Percentiles rank a stretch among this genome's conserved stretches.
These are phyloP conservation scores for Cyberlindnera americana DNA, from an alignment of 805 yeast genomes.

Conservation along the genomic window DNA sequence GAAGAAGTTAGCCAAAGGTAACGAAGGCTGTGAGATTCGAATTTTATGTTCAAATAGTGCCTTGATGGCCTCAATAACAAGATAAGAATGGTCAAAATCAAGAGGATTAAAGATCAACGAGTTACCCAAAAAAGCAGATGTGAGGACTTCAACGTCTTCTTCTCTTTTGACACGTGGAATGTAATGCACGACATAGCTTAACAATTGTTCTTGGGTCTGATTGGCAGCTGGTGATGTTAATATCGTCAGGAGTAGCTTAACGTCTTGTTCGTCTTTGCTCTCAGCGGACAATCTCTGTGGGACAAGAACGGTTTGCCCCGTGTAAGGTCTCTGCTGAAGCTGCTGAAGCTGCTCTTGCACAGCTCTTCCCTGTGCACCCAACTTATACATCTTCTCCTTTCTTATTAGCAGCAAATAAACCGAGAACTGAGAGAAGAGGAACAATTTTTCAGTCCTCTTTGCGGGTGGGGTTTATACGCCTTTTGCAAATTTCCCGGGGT, in stretches of 20 bases:
- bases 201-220: constrained; percentile 11
- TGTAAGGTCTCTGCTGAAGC: constrained; percentile 16
- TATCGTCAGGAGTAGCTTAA: constrained; percentile 25
- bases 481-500: constrained; percentile 1
- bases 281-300: constrained; percentile 28
- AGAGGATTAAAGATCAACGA: constrained; percentile 29
- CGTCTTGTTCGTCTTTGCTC: constrained; percentile 25
- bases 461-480: no score
- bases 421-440: no score
- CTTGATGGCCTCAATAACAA: constrained; percentile 46
- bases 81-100: constrained; percentile 29
- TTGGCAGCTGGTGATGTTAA: constrained; percentile 10
- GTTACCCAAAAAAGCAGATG: constrained; percentile 38
- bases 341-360: constrained; percentile 20
- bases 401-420: neutral
- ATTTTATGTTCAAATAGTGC: constrained; percentile 42
- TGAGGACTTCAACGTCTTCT: constrained; percentile 36
- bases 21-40: constrained; percentile 41
- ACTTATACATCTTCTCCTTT: constrained; percentile 21
- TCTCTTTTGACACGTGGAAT: constrained; percentile 43
- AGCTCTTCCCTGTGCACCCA: constrained; percentile 28
- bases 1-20: constrained; percentile 38
- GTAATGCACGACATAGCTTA: constrained; percentile 43
- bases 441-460: no score
- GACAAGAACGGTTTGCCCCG: constrained; percentile 33